A percentile compares a stretch with the other conserved stretches of the same genome.
These are phyloP conservation scores for Venturia effusa DNA, from an alignment of 2,329 filamentous ascomycete species.

Conservation along the genomic window DNA sequence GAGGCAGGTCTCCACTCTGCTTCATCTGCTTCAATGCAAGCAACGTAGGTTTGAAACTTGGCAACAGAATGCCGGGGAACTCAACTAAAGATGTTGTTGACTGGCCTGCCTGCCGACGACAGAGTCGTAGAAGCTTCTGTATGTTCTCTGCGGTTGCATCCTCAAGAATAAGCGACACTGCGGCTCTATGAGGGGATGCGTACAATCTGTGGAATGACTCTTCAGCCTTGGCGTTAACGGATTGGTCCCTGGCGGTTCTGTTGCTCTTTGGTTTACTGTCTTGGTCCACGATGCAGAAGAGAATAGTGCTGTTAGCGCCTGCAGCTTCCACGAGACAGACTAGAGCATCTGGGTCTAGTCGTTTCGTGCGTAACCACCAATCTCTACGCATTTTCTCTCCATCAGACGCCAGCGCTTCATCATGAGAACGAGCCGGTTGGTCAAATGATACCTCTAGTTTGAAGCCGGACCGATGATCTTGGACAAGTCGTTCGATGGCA, in stretches of 20 bases:
- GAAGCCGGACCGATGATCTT: background rate
- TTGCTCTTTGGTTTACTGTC: background rate
- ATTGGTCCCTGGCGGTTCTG: background rate
- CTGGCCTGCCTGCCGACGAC: background rate
- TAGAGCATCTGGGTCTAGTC: slow-evolving; percentile 5
- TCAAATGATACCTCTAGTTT: slow-evolving; percentile 4
- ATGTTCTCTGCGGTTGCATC: slow-evolving; percentile 11
- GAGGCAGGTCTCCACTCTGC: slow-evolving; percentile 18
- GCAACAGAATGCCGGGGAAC: slow-evolving; percentile 49
- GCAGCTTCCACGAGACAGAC: slow-evolving; percentile 1
- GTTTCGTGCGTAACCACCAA: slow-evolving; percentile 1
- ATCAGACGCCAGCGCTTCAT: background rate
- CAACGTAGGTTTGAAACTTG: slow-evolving; percentile 48
- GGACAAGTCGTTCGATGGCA: background rate
- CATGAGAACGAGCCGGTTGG: background rate
- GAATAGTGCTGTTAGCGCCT: background rate
- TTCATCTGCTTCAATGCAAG: slow-evolving; percentile 44
- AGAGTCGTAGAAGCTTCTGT: slow-evolving; percentile 12
- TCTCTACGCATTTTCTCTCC: background rate
- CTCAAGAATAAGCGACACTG: slow-evolving; percentile 5
- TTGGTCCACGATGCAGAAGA: background rate
- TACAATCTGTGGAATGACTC: background rate
- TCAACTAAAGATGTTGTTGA: slow-evolving; percentile 37
- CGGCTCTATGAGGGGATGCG: background rate
- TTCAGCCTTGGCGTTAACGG: background rate